Base-by-base conservation (phyloP, 148 eudicot species). In the Fagopyrum esculentum region DNA sequence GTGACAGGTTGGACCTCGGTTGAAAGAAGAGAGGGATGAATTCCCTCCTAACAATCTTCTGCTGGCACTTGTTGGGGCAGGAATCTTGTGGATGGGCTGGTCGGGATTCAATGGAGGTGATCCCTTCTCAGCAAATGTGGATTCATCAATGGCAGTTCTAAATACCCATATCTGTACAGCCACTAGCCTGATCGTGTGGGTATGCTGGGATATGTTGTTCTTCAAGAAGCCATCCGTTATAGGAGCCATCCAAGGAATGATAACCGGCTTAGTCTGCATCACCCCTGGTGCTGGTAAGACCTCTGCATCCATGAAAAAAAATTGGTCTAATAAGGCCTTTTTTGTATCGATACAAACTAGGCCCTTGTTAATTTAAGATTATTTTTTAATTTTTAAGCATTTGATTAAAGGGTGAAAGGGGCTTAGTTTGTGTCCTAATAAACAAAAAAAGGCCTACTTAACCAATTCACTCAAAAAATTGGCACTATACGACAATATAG, bases 191-290 rank as follows among this genome's bases (percentile, higher is more conserved):
- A 78, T 79, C 57, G 81, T 75, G 10, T 75, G 81, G 81, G 75
- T 78, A 10, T 56, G 71, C 43, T 75, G 77, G 81, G 81, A 79
- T 69, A 78, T 79, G 48, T 29, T 79, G 30, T 75, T 79, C 48
- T 79, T 79, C 77, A 75, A 75, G 75, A 79, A 79, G 52, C 81
- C 81, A 44, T 79, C 81, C 0, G 71, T 75, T 40, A 79, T 75
- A 8, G 81, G 81, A 69, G 81, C 81, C 70, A 75, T 79, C 57
- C 77, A 79, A 19, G 81, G 81, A 13, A 79, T 79, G 78, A 79
- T 79, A 19, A 75, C 81, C 1, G 81, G 81, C 22, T 50, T 79
- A 54, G 81, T 79, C 35, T 74, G 81, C 45, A 79, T 79, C 74
- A 79, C 81, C 48, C 81, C 81, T 11, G 81, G 81, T 30, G 81